phyloP scores from a whole-genome alignment of 495 filamentous ascomycete genomes.

The Hyaloscypha hepaticicola region DNA sequence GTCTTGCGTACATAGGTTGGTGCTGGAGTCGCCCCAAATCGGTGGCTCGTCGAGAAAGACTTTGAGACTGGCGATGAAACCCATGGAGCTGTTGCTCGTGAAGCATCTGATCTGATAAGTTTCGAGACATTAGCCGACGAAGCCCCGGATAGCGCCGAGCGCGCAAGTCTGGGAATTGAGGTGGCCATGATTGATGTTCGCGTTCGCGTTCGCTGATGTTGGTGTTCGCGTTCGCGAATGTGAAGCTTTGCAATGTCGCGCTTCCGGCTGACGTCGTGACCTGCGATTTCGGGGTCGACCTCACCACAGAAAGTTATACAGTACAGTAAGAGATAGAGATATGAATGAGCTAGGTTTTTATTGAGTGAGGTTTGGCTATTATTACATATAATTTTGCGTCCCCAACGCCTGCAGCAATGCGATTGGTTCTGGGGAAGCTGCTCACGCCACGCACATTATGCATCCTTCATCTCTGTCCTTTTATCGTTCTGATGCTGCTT shows the following conservation, averaged over 20 bases:
- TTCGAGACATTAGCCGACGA: constrained; percentile 5
- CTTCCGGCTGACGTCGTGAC: not conserved
- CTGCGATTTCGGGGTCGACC: constrained; percentile 8
- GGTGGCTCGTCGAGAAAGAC: constrained; percentile 13
- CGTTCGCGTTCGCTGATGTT: constrained; percentile 6
- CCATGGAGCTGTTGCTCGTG: not conserved
- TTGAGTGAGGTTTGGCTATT: constrained; percentile 7
- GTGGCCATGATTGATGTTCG: constrained; percentile 26
- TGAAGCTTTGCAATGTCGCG: constrained; percentile 6
- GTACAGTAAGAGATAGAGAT: not conserved
- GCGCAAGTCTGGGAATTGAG: constrained; percentile 22
- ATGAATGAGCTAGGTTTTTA: not conserved
- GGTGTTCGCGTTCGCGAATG: constrained; percentile 5
- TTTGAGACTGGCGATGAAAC: not conserved
- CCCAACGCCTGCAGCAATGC: not conserved
- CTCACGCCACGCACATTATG: constrained; percentile 28
- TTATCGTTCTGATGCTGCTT: constrained; percentile 85
- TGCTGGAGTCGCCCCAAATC: constrained; percentile 23
- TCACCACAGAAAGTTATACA: constrained; percentile 14
- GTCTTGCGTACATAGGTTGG: constrained; percentile 24
- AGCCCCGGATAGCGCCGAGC: constrained; percentile 22
- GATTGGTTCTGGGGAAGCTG: not conserved
- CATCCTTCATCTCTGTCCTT: constrained; percentile 75
- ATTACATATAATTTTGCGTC: constrained; percentile 3
- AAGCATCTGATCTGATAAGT: not conserved